Percentiles rank a stretch among this genome's conserved stretches.
Conservation (phyloP, 345 rosid species). For the Lepidium sativum region DNA sequence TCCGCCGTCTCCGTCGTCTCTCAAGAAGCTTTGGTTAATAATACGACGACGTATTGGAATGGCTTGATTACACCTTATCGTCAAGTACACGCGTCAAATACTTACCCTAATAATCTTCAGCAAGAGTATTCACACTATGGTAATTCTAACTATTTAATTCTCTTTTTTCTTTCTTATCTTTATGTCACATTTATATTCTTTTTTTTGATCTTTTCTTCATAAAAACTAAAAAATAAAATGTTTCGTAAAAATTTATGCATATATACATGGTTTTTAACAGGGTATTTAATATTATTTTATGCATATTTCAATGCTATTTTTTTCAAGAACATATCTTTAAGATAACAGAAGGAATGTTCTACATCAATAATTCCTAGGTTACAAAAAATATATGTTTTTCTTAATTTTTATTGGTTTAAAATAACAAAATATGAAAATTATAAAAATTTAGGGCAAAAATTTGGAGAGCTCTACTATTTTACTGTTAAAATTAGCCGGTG, state of each 20-base stretch:
- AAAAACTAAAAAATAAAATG: neutral
- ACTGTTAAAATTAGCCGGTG: neutral
- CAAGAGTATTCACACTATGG: conserved; percentile 61
- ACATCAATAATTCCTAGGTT: neutral
- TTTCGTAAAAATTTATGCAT: neutral
- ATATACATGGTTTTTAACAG: neutral
- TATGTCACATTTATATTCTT: conserved; percentile 11
- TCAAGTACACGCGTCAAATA: conserved; percentile 29
- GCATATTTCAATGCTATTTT: neutral
- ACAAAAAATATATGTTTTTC: neutral
- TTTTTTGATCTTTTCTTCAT: neutral
- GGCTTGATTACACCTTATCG: conserved; percentile 25
- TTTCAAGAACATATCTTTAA: neutral
- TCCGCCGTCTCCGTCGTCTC: conserved; percentile 11
- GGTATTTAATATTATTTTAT: no score
- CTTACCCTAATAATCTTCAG: conserved; percentile 33
- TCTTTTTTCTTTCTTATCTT: neutral
- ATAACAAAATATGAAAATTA: neutral
- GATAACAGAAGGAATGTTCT: neutral
- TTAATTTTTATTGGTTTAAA: neutral
- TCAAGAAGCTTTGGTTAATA: conserved; percentile 5
- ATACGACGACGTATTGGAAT: conserved; percentile 19
- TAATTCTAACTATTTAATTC: conserved; percentile 19
- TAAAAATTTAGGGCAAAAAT: neutral
- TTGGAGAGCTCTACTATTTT: neutral